A percentile compares a stretch with the other conserved stretches of the same genome.
Evolutionary conservation across 1,284 basidiomycete species (phyloP).

Genomic region (Tausonia pullulans): DNA sequence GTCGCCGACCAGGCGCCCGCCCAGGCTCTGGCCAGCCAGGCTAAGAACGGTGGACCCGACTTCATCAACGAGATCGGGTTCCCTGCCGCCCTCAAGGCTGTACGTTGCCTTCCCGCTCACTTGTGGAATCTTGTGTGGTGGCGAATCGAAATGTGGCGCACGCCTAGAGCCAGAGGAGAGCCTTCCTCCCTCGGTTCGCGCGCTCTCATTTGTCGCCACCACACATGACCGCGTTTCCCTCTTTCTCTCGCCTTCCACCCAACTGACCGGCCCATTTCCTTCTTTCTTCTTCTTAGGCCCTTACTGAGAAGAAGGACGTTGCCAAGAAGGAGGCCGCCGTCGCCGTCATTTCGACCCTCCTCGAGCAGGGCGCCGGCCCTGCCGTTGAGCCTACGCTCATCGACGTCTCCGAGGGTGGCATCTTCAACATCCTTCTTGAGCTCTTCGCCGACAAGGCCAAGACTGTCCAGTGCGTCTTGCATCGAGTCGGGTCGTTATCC

Average conservation of each 20-base stretch:
- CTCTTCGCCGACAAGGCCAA: conserved; percentile 83
- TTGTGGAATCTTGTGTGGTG: background rate
- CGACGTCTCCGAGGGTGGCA: conserved; percentile 50
- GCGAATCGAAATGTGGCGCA: background rate
- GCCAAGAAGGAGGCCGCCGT: conserved; percentile 34
- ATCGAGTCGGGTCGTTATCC: background rate
- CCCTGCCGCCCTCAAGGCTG: conserved; percentile 61
- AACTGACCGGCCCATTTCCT: no score
- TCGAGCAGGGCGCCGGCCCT: conserved; percentile 66
- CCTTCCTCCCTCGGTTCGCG: no score
- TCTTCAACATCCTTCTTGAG: conserved; percentile 80
- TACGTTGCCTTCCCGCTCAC: background rate
- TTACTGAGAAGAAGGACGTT: conserved; percentile 47
- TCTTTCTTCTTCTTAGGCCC: conserved; percentile 30
- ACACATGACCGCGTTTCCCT: background rate
- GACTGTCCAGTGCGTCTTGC: conserved; percentile 28
- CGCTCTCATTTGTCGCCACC: background rate
- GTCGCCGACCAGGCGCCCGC: conserved; percentile 46
- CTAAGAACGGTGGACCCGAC: conserved; percentile 75
- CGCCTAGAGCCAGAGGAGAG: no score
- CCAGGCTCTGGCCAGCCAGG: conserved; percentile 55
- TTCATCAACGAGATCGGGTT: conserved; percentile 68
- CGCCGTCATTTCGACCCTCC: conserved; percentile 39
- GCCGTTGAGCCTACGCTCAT: conserved; percentile 85
- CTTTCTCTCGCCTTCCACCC: background rate